Conservation (phyloP, 495 filamentous ascomycete genomes). For the Neurospora intermedia region DNA sequence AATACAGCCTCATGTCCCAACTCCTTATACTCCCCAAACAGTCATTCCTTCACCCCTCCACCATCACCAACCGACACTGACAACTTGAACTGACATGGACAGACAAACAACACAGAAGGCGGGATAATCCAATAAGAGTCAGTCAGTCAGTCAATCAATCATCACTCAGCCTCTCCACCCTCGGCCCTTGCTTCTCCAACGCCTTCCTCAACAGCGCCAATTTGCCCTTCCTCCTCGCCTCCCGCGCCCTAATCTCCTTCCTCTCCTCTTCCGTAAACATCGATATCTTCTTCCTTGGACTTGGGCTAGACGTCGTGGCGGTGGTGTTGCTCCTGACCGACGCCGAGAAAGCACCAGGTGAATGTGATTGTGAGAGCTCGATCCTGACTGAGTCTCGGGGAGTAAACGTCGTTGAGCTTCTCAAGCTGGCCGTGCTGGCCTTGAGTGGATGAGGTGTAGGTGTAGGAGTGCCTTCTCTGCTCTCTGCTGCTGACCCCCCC, state of each 20-base stretch:
- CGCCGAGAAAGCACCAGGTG: conserved; percentile 5
- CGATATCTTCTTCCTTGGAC: conserved; percentile 43
- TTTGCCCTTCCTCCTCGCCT: conserved; percentile 15
- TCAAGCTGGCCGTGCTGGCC: background rate
- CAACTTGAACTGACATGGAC: background rate
- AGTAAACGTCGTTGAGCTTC: background rate
- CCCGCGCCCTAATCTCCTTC: conserved; percentile 28
- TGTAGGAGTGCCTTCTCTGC: background rate
- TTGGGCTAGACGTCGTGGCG: background rate
- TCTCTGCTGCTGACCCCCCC: background rate
- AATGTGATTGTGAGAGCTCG: background rate
- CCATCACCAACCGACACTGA: background rate
- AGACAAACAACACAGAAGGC: background rate
- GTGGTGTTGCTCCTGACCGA: background rate
- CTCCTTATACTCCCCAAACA: background rate
- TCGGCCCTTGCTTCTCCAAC: conserved; percentile 27
- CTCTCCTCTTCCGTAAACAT: conserved; percentile 43
- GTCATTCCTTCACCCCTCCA: background rate
- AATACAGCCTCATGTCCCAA: background rate
- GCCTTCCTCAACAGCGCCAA: conserved; percentile 22
- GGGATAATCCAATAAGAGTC: background rate
- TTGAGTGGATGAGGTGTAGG: background rate
- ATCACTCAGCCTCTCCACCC: conserved; percentile 24
- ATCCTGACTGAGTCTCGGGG: background rate
- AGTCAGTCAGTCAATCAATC: background rate